Evolutionary conservation across 805 yeast genomes (phyloP), one percentile per base, ranked within the genome.

Genomic region (Candida ulmi): DNA sequence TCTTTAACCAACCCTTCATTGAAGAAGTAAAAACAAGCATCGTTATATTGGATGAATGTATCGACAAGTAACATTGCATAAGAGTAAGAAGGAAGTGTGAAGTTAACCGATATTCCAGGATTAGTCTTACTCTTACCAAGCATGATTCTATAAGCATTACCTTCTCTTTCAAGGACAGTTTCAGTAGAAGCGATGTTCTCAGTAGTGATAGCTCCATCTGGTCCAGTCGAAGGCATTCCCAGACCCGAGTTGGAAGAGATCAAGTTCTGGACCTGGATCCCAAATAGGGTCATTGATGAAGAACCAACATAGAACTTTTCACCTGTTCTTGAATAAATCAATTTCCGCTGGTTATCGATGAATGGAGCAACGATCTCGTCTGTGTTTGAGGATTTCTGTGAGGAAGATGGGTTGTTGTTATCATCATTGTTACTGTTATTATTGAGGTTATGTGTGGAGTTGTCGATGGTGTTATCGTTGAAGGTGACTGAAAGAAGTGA

Each of bases 1-100:
- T 76, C 75, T 52, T 83, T 83, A 18, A 83, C 86, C 17, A 83
- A 54, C 1, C 95, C 95, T 57, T 84, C 95, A 54, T 84, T 84
- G 64, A 84, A 84, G 52, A 84, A 84, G 61, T 84, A 84, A 57
- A 84, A 84, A 50, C 95, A 84, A 1, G 90, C 93, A 58, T 83
- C 93, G 51, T 84, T 84, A 57, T 83, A 84, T 37, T 82, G 80
- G 38, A 84, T 74, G 48, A 84, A 84, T 0, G 87, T 80, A 54
- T 84, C 91, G 11, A 84, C 84, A 36, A 84, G 61, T 12, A 82
- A 57, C 74, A 81, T 74, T 7, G 91, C 88, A 57, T 83, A 83
- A 3, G 86, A 76, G 47, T 82, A 83, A 12, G 87, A 78, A 1
- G 95, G 95, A 15, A 84, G 63, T 0, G 86, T 74, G 54, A 83